phyloP scores from a whole-genome alignment of 148 eudicot genomes.

The Vaccinium vitisidaea region DNA sequence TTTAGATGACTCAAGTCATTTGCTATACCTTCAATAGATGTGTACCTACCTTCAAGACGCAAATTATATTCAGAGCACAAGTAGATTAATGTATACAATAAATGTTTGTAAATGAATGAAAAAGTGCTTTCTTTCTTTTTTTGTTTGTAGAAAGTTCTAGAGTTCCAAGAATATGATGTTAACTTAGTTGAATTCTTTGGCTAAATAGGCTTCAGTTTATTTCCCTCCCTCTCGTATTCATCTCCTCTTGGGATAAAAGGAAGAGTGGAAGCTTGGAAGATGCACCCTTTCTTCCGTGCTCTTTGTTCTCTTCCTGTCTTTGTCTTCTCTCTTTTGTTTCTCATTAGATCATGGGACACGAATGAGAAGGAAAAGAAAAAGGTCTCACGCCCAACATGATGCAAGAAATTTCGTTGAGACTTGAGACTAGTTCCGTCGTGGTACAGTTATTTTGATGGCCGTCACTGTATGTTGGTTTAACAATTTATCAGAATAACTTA shows the following conservation, averaged over 20 bases:
- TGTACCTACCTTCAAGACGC: not conserved
- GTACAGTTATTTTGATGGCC: not conserved
- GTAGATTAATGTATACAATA: not conserved
- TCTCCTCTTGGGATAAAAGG: not conserved
- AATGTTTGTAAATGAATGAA: not conserved
- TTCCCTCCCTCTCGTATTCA: not conserved
- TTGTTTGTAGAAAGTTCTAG: not conserved
- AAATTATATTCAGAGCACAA: not conserved
- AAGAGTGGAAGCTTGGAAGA: not conserved
- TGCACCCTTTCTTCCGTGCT: not conserved
- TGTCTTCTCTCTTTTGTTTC: slow-evolving; percentile 5
- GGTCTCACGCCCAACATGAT: not conserved
- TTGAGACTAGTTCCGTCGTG: not conserved
- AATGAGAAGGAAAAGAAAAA: not conserved
- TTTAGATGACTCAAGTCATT: not conserved
- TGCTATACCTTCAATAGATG: not conserved
- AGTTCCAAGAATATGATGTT: not conserved
- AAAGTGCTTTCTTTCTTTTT: not conserved
- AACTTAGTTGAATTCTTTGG: not conserved
- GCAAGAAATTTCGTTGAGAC: not conserved
- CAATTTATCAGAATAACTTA: not conserved
- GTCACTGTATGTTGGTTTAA: not conserved
- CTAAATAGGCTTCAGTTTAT: not conserved
- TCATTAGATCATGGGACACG: not conserved
- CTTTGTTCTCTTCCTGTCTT: not conserved